phyloP scores from a whole-genome alignment of 495 filamentous ascomycete species.

The Pyrenula massariospora region DNA sequence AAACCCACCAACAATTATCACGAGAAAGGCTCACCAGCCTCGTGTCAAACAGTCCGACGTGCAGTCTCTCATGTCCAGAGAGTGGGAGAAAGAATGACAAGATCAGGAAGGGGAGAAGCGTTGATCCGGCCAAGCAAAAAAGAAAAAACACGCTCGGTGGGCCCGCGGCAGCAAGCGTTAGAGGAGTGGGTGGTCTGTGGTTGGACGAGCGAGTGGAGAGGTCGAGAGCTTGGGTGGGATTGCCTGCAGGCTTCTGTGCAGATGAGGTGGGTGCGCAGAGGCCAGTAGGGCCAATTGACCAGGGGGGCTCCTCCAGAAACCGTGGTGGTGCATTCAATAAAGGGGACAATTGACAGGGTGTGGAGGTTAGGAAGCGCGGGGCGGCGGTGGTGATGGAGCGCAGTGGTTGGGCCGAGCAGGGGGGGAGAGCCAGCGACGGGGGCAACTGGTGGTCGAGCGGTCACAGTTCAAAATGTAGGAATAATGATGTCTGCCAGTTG shows the following conservation, averaged over 20 bases:
- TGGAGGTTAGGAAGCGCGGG: background rate
- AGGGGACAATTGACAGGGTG: background rate
- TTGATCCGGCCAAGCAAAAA: background rate
- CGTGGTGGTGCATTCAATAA: background rate
- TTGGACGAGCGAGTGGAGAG: background rate
- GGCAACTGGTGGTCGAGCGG: background rate
- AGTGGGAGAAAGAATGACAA: too few species aligned
- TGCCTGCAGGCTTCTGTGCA: background rate
- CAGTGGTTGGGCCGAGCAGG: background rate
- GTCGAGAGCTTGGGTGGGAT: background rate
- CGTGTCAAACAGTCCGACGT: background rate
- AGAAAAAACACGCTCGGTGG: background rate
- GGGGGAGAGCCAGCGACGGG: too few species aligned
- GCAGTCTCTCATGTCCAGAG: background rate
- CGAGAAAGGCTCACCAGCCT: background rate
- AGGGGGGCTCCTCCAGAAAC: background rate
- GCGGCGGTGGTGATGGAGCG: background rate
- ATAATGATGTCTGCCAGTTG: too few species aligned
- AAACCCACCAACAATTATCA: background rate
- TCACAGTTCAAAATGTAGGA: too few species aligned
- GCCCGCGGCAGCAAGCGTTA: background rate
- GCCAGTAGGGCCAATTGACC: background rate
- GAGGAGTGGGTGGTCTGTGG: background rate
- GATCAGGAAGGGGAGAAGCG: background rate
- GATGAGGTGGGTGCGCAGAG: background rate